Percentiles rank a stretch among this genome's conserved stretches.
These are phyloP conservation scores for Cystobasidium ongulense DNA, from an alignment of 768 basidiomycete species.

Conservation along the genomic window DNA sequence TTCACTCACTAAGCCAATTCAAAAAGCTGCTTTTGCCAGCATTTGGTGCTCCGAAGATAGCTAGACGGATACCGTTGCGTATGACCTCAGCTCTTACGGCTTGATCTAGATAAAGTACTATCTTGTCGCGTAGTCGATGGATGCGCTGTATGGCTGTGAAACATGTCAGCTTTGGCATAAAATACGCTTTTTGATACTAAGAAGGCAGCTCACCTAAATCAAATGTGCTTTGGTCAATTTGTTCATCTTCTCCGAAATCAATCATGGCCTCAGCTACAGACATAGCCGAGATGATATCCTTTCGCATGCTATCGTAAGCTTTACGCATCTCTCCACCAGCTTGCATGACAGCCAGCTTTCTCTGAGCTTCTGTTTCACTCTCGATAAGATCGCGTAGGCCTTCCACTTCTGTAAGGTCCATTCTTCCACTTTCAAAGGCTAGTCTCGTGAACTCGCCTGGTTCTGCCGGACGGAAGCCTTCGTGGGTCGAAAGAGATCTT, in stretches of 20 bases:
- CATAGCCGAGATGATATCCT: constrained; percentile 61
- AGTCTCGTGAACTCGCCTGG: constrained; percentile 82
- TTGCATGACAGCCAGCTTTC: constrained; percentile 61
- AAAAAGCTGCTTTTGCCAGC: constrained; percentile 85
- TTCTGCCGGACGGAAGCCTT: constrained; percentile 66
- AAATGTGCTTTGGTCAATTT: constrained; percentile 72
- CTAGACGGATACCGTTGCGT: constrained; percentile 68
- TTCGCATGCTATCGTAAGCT: constrained; percentile 59
- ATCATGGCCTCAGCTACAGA: constrained; percentile 79
- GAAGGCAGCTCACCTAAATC: constrained; percentile 54
- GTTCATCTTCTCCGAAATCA: constrained; percentile 87
- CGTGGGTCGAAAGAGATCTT: constrained; percentile 53
- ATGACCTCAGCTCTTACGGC: constrained; percentile 72
- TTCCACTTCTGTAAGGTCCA: constrained; percentile 83
- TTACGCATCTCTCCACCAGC: constrained; percentile 58
- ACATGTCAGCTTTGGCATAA: neutral
- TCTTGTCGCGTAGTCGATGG: neutral
- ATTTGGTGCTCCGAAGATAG: constrained; percentile 87
- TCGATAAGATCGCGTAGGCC: constrained; percentile 78
- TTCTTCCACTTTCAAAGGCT: constrained; percentile 67
- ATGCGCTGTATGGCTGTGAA: neutral
- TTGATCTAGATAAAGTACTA: constrained; percentile 51
- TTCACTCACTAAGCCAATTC: constrained; percentile 63
- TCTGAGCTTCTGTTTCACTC: constrained; percentile 75
- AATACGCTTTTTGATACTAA: neutral